Base-by-base conservation (phyloP, 768 basidiomycete genomes). In the Ramaria sp. region DNA sequence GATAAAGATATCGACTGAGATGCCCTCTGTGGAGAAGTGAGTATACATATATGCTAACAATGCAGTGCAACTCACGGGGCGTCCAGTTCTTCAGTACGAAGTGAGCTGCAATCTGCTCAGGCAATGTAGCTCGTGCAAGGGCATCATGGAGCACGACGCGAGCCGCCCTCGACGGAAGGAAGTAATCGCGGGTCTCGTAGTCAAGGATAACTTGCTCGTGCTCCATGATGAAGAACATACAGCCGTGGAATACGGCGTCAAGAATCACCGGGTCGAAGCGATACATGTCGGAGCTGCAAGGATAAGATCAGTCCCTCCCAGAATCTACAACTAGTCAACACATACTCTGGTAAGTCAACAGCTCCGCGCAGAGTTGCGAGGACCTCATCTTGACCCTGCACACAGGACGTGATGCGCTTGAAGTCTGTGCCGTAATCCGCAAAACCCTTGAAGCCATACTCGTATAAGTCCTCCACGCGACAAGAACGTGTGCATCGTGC, bases 261-360 rank as follows among this genome's bases (percentile, higher is more conserved):
- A 75, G 60, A 22, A 73, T 66, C 1, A 70, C 70, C 3, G 72
- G 72, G 55, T 72, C 68, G 11, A 72, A 58, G 46, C 64, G 37
- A 54, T 72, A 72, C 17, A 65, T 62, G 19, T 54, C 52, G 17
- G 49, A 39, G 22, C 69, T 70, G 34, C 9, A 12, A 1, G 30
- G 24, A 1, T 46, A 19, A 34, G 20, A 5, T 15, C 17, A 48
- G 3, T 10, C 46, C 20, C 38, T 30, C 38, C 47, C 12, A 57
- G 47, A 9, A 61, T 60, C 33, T 2, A 33, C 3, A n/a, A 24
- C 7, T 5, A 27, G 27, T 5, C 27, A 2, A 10, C 34, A 46
- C 39, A 51, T 13, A 60, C 59, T 62, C 53, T 12, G 48, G 20
- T 1, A 60, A 57, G 51, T 63, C 63, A 3, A 33, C 41, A 42